Percentiles rank a stretch among this genome's conserved stretches.
phyloP scores from a whole-genome alignment of 2,329 filamentous ascomycete genomes.

The Aspergillus alliaceus region DNA sequence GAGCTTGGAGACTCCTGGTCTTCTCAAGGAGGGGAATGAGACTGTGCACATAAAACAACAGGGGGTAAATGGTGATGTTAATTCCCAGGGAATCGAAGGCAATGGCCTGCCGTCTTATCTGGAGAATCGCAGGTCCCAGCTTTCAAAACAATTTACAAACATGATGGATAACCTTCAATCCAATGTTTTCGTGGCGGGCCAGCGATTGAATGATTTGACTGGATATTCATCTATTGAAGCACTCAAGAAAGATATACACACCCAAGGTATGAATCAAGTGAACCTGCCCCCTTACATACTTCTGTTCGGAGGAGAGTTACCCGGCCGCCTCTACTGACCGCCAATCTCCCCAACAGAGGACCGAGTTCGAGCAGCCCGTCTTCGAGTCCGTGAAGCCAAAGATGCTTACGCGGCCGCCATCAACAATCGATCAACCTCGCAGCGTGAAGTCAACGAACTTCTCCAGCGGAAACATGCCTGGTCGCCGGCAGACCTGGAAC shows the following conservation, averaged over 20 bases:
- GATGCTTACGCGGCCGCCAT: constrained; percentile 80
- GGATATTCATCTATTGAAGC: constrained; percentile 90
- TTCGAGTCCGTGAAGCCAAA: constrained; percentile 69
- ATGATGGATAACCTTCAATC: constrained; percentile 89
- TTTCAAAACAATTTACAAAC: constrained; percentile 62
- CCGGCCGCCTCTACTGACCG: constrained; percentile 4
- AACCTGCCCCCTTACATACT: not conserved
- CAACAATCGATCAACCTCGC: constrained; percentile 77
- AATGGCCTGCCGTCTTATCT: constrained; percentile 36
- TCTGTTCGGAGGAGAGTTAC: not conserved
- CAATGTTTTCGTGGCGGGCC: constrained; percentile 79
- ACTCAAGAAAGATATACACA: constrained; percentile 75
- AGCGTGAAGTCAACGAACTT: constrained; percentile 92
- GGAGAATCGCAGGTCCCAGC: constrained; percentile 53
- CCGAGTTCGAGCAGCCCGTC: constrained; percentile 56
- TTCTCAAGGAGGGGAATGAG: constrained; percentile 15
- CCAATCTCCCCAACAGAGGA: constrained; percentile 42
- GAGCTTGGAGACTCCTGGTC: constrained; percentile 13
- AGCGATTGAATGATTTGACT: constrained; percentile 89
- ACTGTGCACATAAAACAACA: constrained; percentile 5
- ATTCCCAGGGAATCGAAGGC: not conserved
- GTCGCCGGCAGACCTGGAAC: constrained; percentile 82
- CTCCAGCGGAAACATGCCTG: constrained; percentile 93
- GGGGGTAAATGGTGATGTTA: constrained; percentile 8
- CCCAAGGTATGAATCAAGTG: constrained; percentile 54